A percentile compares a stretch with the other conserved stretches of the same genome.
These are phyloP conservation scores for Brassica cretica DNA, from an alignment of 345 rosid genomes.

Conservation along the genomic window DNA sequence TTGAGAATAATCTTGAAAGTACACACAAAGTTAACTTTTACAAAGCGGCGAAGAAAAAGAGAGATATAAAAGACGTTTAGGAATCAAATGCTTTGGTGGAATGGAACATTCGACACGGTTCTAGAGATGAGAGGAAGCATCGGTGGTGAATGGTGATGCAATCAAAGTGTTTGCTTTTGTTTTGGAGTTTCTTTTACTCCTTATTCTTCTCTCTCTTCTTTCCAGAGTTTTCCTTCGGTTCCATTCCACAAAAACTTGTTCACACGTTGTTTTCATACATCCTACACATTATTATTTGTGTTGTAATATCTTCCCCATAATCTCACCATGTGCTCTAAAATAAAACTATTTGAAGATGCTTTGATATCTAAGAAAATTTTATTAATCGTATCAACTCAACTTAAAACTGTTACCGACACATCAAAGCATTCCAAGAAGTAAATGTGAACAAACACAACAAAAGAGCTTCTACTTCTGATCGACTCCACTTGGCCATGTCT, in stretches of 20 bases:
- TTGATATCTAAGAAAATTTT: neutral
- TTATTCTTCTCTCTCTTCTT: neutral
- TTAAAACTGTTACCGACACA: neutral
- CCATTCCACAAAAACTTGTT: neutral
- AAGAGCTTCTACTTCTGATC: constrained; percentile 32
- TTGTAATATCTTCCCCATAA: neutral
- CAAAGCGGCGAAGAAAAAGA: neutral
- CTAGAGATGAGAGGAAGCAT: neutral
- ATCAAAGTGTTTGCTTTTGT: neutral
- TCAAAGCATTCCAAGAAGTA: constrained; percentile 15
- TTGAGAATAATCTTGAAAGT: constrained; percentile 23
- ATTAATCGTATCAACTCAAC: constrained; percentile 6
- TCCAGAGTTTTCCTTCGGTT: neutral
- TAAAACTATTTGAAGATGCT: neutral
- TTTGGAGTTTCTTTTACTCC: neutral
- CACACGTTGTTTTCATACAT: neutral
- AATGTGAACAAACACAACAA: neutral
- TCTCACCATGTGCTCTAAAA: neutral
- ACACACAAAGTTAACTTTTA: neutral
- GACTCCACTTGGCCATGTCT: constrained; percentile 87
- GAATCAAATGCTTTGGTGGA: neutral
- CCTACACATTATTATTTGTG: neutral
- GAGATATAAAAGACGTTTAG: neutral
- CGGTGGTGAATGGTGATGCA: neutral
- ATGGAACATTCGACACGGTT: neutral